A percentile compares a stretch with the other conserved stretches of the same genome.
These are phyloP conservation scores for Plasmodium chabaudi DNA, from an alignment of 169 alveolate species.

Conservation along the genomic window DNA sequence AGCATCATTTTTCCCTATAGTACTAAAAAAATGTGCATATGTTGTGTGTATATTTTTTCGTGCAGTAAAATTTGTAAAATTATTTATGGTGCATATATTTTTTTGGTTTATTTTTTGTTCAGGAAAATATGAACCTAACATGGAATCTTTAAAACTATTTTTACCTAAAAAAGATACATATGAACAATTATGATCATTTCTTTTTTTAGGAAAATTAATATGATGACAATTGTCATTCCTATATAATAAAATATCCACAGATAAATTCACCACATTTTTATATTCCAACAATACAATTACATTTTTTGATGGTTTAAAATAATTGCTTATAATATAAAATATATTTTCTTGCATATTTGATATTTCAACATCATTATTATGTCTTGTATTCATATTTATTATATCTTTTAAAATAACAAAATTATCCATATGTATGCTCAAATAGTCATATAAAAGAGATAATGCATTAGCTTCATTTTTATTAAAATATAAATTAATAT, in stretches of 20 bases:
- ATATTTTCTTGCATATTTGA: slow-evolving; percentile 64
- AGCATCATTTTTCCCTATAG: too few relatives aligned
- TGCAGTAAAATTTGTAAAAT: too few relatives aligned
- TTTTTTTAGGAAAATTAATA: too few relatives aligned
- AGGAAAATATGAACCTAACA: too few relatives aligned
- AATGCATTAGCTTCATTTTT: slow-evolving; percentile 51
- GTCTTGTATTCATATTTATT: slow-evolving; percentile 61
- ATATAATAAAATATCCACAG: slow-evolving; percentile 65
- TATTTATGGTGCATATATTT: too few relatives aligned
- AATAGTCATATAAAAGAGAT: slow-evolving; percentile 19
- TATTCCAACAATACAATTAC: slow-evolving; percentile 25
- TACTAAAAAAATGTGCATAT: too few relatives aligned
- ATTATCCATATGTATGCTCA: slow-evolving; percentile 4
- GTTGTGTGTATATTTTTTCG: too few relatives aligned
- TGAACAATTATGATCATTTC: too few relatives aligned
- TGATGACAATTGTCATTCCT: neutral
- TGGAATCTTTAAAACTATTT: too few relatives aligned
- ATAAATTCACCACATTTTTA: slow-evolving; percentile 32
- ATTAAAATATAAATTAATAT: slow-evolving; percentile 62
- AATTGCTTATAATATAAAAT: slow-evolving; percentile 9
- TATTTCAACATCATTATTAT: slow-evolving; percentile 31
- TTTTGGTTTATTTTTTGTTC: too few relatives aligned
- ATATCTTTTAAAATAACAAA: slow-evolving; percentile 20
- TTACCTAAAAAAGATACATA: too few relatives aligned
- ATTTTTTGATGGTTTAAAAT: slow-evolving; percentile 7